Conservation (phyloP, 768 basidiomycete genomes). For the Leccinum imitatum region DNA sequence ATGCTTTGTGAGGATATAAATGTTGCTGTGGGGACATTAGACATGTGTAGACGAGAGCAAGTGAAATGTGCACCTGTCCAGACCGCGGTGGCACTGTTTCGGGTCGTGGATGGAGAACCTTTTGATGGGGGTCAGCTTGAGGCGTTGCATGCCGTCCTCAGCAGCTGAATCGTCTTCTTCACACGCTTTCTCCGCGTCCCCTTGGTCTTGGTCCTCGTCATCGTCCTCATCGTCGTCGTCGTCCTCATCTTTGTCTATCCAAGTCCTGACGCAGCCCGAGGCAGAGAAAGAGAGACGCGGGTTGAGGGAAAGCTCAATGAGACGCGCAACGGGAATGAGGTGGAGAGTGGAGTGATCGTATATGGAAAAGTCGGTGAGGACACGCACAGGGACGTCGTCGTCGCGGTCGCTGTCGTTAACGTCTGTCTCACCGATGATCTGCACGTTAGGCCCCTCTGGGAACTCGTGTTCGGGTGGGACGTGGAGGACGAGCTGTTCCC, state of each 20-base stretch:
- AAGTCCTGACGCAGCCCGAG: constrained; percentile 40
- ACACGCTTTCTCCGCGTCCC: constrained; percentile 17
- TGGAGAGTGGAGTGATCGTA: constrained; percentile 41
- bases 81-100: constrained; percentile 18
- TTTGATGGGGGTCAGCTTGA: constrained; percentile 44
- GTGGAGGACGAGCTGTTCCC: constrained; percentile 15
- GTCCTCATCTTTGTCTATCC: constrained; percentile 34
- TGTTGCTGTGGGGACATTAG: constrained; percentile 44
- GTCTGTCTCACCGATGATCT: constrained; percentile 44
- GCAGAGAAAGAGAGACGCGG: constrained; percentile 32
- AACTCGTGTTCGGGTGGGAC: constrained; percentile 32
- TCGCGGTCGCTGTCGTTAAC: constrained; percentile 27
- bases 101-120: constrained; percentile 49
- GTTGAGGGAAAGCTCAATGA: constrained; percentile 35
- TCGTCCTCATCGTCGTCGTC: constrained; percentile 27
- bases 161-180: constrained; percentile 1
- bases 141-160: constrained; percentile 25
- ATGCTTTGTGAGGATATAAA: constrained; percentile 58
- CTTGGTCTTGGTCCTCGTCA: constrained; percentile 22
- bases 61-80: constrained; percentile 44
- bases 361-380: constrained; percentile 52
- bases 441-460: constrained; percentile 41
- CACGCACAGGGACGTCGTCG: constrained; percentile 53
- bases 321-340: constrained; percentile 40
- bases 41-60: background rate